These are phyloP conservation scores for Hypocreales sp. DNA, from an alignment of 2,329 filamentous ascomycete species.

Conservation along the genomic window DNA sequence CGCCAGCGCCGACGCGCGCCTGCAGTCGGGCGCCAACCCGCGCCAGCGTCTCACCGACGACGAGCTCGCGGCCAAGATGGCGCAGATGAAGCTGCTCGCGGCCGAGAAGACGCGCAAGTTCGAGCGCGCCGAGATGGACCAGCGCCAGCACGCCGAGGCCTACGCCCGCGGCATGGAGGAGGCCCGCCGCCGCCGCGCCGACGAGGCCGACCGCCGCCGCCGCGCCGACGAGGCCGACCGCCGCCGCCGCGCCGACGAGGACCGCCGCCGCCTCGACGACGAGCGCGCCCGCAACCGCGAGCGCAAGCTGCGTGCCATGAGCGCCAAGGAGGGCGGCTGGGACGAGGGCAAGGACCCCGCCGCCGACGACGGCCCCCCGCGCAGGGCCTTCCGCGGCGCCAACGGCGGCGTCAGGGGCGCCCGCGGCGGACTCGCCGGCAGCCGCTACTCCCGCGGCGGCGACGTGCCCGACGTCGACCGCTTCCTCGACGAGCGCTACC, in stretches of 20 bases:
- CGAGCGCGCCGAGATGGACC: slow-evolving; percentile 40
- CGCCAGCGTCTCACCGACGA: slow-evolving; percentile 43
- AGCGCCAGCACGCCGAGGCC: slow-evolving; percentile 37
- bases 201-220: slow-evolving; percentile 34
- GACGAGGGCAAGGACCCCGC: slow-evolving; percentile 39
- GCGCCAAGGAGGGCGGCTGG: slow-evolving; percentile 37
- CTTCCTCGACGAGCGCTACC: slow-evolving; percentile 19
- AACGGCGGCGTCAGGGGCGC: slow-evolving; percentile 24
- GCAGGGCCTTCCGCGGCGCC: slow-evolving; percentile 25
- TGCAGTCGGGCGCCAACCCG: slow-evolving; percentile 40
- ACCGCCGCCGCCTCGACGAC: slow-evolving; percentile 35
- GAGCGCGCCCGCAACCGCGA: slow-evolving; percentile 45
- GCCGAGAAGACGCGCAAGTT: slow-evolving; percentile 44
- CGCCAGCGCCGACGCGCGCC: slow-evolving; percentile 23
- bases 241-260: slow-evolving; percentile 38
- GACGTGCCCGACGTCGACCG: slow-evolving; percentile 20
- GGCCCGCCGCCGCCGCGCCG: slow-evolving; percentile 31
- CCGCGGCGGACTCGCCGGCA: slow-evolving; percentile 20
- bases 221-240: too few species aligned
- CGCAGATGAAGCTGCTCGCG: slow-evolving; percentile 40
- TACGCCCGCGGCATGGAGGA: slow-evolving; percentile 41
- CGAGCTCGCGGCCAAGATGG: slow-evolving; percentile 44
- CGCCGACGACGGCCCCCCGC: slow-evolving; percentile 23
- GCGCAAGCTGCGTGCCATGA: slow-evolving; percentile 44
- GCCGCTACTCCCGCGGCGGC: slow-evolving; percentile 20